Evolutionary conservation across 148 eudicot species (phyloP).

Genomic region (Tetragonia tetragonoides): DNA sequence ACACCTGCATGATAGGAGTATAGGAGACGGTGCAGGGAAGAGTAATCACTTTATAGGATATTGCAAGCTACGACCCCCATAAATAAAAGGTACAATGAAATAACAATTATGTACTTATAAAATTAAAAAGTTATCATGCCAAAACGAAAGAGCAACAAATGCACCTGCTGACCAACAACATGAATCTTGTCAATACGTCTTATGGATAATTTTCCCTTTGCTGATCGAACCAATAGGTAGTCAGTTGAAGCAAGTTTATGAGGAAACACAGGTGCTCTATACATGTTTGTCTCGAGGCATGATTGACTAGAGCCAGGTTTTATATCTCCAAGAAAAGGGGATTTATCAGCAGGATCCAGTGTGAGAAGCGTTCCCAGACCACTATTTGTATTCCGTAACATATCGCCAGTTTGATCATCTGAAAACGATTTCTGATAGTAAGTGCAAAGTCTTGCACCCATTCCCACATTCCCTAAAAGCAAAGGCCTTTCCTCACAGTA

Average conservation of each 20-base stretch:
- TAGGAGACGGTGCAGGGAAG: not conserved
- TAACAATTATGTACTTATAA: not conserved
- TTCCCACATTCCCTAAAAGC: slow-evolving; percentile 84
- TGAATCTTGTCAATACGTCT: slow-evolving; percentile 88
- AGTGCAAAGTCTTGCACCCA: slow-evolving; percentile 96
- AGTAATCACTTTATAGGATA: not conserved
- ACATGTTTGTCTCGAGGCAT: slow-evolving; percentile 94
- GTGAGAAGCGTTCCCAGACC: slow-evolving; percentile 72
- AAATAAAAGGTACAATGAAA: no score
- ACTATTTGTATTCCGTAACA: slow-evolving; percentile 53
- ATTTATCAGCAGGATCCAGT: slow-evolving; percentile 96
- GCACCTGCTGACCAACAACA: slow-evolving; percentile 97
- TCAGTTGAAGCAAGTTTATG: slow-evolving; percentile 91
- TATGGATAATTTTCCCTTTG: slow-evolving; percentile 92
- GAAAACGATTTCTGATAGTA: slow-evolving; percentile 85
- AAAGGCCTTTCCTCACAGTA: slow-evolving; percentile 98
- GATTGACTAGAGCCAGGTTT: slow-evolving; percentile 83
- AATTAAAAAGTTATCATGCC: not conserved
- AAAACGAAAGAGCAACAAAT: slow-evolving; percentile 2
- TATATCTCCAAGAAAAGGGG: slow-evolving; percentile 96
- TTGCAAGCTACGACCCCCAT: not conserved
- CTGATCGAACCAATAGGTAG: slow-evolving; percentile 85
- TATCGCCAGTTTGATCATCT: slow-evolving; percentile 72
- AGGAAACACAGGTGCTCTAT: slow-evolving; percentile 80
- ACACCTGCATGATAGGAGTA: not conserved